Evolutionary conservation across 164 flowering plant genomes (phyloP), one percentile per base, ranked within the genome.

Genomic region (Saururus chinensis): DNA sequence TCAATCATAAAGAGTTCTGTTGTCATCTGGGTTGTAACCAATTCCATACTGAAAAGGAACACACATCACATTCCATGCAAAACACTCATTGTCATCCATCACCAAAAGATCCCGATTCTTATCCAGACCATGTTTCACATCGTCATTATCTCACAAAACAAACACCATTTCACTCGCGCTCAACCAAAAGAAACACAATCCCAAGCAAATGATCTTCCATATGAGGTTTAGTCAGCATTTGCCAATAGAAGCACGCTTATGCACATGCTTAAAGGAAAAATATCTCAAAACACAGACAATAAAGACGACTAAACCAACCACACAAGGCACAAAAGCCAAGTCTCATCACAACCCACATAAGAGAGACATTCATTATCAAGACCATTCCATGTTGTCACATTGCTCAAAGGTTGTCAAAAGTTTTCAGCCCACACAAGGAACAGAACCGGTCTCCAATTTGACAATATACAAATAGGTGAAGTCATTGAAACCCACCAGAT

Each of bases 401-500:
- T 37, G 22, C 26, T 9, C 26, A 26, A 11, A 58, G 25, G 13
- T 53, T 20, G 25, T 9, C 45, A 37, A 58, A 37, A 58, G 37
- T 58, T 30, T 30, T 37, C 26, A 19, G 19, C 4, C 13, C 49
- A 45, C 14, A 17, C 14, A 45, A 45, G 60, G 19, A 55, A 52
- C 25, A 61, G 37, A 30, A 30, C 64, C 63, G 56, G 49, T 59
- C 67, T 60, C 51, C 59, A 64, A 59, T 61, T 22, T 63, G 41
- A 40, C 57, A 35, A 21, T 54, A 53, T 56, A 37, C 42, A 54
- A 63, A 51, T 61, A 64, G 59, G 35, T 41, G 60, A 59, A 17
- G 48, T 59, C 60, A 73, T n/a, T 25, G 40, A 67, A 70, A 56
- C 53, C 58, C 57, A 40, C 72, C 60, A 68, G 54, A 51, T 54